A percentile compares a stretch with the other conserved stretches of the same genome.
phyloP scores from a whole-genome alignment of 2,329 filamentous ascomycete species.

The Monosporascus sp. region DNA sequence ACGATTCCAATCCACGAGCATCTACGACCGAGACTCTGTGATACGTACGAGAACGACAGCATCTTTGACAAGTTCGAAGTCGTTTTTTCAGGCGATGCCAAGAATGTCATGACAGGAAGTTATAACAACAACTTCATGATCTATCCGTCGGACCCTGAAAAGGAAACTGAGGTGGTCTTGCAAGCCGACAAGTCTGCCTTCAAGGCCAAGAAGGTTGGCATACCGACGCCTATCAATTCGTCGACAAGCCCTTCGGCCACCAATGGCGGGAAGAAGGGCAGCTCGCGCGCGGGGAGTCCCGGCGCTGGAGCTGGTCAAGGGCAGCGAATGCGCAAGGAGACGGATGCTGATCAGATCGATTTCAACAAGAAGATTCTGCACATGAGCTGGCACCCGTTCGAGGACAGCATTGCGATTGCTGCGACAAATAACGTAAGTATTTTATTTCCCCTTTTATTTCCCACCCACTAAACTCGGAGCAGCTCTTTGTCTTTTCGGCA shows the following conservation, averaged over 20 bases:
- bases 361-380: conserved; percentile 99
- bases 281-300: conserved; percentile 83
- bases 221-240: conserved; percentile 92
- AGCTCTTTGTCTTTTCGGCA: conserved; percentile 77
- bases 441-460: conserved; percentile 13
- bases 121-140: conserved; percentile 99
- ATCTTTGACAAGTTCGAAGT: conserved; percentile 99
- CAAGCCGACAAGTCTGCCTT: conserved; percentile 99
- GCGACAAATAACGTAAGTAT: conserved; percentile 94
- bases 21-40: conserved; percentile 85
- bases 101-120: conserved; percentile 99
- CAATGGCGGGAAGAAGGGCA: conserved; percentile 77
- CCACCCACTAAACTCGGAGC: not conserved
- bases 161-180: conserved; percentile 93
- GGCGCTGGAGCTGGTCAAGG: conserved; percentile 71
- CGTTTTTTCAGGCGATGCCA: conserved; percentile 94
- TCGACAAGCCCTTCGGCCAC: conserved; percentile 65
- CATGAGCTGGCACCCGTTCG: conserved; percentile 99
- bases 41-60: conserved; percentile 98
- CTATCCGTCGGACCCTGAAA: conserved; percentile 91
- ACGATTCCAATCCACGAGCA: conserved; percentile 99
- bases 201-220: conserved; percentile 99
- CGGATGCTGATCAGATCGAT: conserved; percentile 97
- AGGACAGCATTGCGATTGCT: conserved; percentile 98
- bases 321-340: conserved; percentile 97